phyloP scores from a whole-genome alignment of 371 early-diverging fungal genomes.

The Paraphysoderma sedebokerense region DNA sequence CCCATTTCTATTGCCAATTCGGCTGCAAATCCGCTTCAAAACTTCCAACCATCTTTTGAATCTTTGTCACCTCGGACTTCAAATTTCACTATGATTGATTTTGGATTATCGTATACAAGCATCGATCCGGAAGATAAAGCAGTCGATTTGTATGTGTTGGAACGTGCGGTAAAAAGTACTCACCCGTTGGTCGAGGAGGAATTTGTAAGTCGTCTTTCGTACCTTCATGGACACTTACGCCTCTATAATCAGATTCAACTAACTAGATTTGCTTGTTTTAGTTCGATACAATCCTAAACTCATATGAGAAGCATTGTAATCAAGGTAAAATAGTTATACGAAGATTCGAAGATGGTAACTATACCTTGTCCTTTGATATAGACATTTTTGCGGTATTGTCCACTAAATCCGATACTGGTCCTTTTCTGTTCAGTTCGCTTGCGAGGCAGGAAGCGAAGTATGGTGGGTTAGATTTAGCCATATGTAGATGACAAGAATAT shows the following conservation, averaged over 20 bases:
- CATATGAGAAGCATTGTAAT: constrained; percentile 34
- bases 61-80: too few species aligned
- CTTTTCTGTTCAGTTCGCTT: constrained; percentile 39
- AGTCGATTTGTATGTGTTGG: constrained; percentile 97
- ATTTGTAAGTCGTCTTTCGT: constrained; percentile 28
- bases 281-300: constrained; percentile 52
- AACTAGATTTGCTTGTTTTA: constrained; percentile 7
- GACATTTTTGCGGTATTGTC: not conserved
- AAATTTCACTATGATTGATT: constrained; percentile 97
- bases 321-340: constrained; percentile 35
- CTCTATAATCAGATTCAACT: not conserved
- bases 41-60: not conserved
- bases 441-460: constrained; percentile 78
- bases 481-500: not conserved
- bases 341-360: constrained; percentile 70
- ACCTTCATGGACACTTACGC: not conserved
- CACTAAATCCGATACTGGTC: not conserved
- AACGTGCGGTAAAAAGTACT: constrained; percentile 81
- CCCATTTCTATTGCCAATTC: not conserved
- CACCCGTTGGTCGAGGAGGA: constrained; percentile 56
- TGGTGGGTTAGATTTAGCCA: constrained; percentile 46
- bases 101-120: constrained; percentile 86
- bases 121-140: constrained; percentile 92
- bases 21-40: not conserved
- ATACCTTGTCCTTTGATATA: not conserved